Evolutionary conservation across 2,329 filamentous ascomycete genomes (phyloP), one percentile per base, ranked within the genome.

Genomic region (Paraphoma chrysanthemicola): DNA sequence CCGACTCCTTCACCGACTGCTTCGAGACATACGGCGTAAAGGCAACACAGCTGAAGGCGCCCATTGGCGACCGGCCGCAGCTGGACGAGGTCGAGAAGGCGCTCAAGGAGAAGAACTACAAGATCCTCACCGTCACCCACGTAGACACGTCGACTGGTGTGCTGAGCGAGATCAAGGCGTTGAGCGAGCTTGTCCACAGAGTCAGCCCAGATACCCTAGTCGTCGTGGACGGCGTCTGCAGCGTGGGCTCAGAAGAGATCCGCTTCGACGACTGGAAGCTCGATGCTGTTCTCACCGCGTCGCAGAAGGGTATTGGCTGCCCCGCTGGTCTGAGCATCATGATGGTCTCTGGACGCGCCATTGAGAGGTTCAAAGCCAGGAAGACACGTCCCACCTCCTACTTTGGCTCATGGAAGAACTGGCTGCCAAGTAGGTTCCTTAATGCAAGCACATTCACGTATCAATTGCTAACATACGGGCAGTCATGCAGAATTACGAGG

Each of bases 401-500:
- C 85, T 99, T 97, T 79, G 93, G 91, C 53, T 96, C 91, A 11
- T 92, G 97, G 84, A 93, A 93, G 84, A 98, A 98, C 81, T 99
- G 95, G 95, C 82, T 93, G 54, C 94, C 94, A 45, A 95, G 89
- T 92, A 83, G 70, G 54, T 54, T 10, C 2, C n/a, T n/a, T 2
- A 17, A n/a, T 3, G 10, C 33, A 11, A n/a, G 10, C 33, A 38
- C 10, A 11, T 11, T 6, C 10, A 38, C n/a, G 6, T 38, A 38
- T 6, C 3, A 38, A n/a, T 23, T 3, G 47, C 71, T 75, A 68
- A 74, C 48, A 47, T 8, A 3, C 4, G 4, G 17, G 14, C 57
- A 91, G 90, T 99, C 79, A 98, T 99, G 94, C 88, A 95, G 81
- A 98, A 97, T 81, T 99, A 99, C 79, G 95, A 99, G 82, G 92